These are phyloP conservation scores for Carallia brachiata DNA, from an alignment of 345 rosid species.

Conservation along the genomic window DNA sequence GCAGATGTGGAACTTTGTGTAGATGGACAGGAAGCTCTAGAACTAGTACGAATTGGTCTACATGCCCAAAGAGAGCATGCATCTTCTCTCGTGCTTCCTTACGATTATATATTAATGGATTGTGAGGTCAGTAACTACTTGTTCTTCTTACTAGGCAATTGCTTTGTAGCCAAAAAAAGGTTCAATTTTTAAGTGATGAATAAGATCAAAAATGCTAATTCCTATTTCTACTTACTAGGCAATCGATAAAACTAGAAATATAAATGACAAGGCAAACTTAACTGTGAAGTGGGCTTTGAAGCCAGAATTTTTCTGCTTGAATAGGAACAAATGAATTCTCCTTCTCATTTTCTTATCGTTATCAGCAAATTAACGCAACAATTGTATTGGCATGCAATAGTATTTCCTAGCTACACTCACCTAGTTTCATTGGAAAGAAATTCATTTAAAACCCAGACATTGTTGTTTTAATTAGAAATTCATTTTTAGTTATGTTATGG, in stretches of 20 bases:
- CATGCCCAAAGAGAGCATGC: not conserved
- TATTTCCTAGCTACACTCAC: too few species aligned
- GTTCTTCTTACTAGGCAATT: not conserved
- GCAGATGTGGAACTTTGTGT: constrained; percentile 20
- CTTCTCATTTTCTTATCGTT: not conserved
- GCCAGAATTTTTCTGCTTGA: too few species aligned
- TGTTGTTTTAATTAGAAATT: too few species aligned
- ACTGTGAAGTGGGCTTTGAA: too few species aligned
- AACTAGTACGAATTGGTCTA: constrained; percentile 10
- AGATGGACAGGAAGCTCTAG: constrained; percentile 22
- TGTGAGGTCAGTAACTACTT: constrained; percentile 13
- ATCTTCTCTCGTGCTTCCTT: not conserved
- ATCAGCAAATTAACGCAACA: not conserved
- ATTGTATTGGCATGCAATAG: too few species aligned
- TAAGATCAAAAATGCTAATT: too few species aligned
- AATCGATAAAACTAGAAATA: too few species aligned
- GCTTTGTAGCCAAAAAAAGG: not conserved
- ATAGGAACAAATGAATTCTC: not conserved
- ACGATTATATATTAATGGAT: constrained; percentile 30
- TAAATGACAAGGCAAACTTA: too few species aligned
- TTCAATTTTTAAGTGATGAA: too few species aligned
- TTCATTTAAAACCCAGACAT: too few species aligned
- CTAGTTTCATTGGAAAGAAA: too few species aligned
- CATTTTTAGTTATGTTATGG: not conserved
- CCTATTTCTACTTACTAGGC: too few species aligned